Conservation (phyloP, 352 stramenopile genomes). For the Phytophthora pistaciae region DNA sequence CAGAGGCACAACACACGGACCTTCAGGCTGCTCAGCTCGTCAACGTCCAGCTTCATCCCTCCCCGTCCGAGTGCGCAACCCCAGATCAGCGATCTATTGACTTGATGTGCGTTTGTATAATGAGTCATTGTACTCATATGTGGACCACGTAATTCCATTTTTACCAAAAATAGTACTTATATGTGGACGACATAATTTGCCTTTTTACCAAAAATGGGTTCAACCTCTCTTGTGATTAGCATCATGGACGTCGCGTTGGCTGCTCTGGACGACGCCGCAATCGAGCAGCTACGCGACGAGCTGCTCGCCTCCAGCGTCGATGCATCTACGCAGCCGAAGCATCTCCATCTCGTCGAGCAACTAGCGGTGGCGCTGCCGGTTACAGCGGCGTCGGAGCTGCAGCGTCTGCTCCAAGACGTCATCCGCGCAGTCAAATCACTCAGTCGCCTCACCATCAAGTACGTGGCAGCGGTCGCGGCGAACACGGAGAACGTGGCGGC, state of each 20-base stretch:
- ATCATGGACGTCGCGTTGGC: slow-evolving; percentile 3
- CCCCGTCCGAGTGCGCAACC: too few relatives aligned
- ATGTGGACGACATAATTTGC: too few relatives aligned
- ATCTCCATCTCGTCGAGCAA: slow-evolving; percentile 15
- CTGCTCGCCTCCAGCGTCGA: background rate
- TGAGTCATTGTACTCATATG: too few relatives aligned
- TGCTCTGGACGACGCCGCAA: slow-evolving; percentile 16
- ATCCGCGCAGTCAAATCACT: slow-evolving; percentile 43
- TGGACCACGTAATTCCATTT: too few relatives aligned
- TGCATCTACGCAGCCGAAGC: background rate
- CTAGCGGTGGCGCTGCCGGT: slow-evolving; percentile 21
- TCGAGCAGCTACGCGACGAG: slow-evolving; percentile 20
- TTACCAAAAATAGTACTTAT: too few relatives aligned
- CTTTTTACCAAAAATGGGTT: too few relatives aligned
- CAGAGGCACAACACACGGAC: slow-evolving; percentile 2
- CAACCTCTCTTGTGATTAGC: too few relatives aligned
- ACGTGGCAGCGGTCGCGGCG: slow-evolving; percentile 15
- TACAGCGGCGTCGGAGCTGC: slow-evolving; percentile 13
- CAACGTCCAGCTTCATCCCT: slow-evolving; percentile 26
- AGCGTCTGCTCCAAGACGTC: background rate
- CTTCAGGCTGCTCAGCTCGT: slow-evolving; percentile 34
- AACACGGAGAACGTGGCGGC: slow-evolving; percentile 11
- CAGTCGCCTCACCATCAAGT: slow-evolving; percentile 35
- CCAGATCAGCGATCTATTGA: too few relatives aligned
- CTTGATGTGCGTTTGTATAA: too few relatives aligned